Evolutionary conservation across 371 early-diverging fungal genomes (phyloP), one percentile per base, ranked within the genome.

Genomic region (Actinomucor elegans): DNA sequence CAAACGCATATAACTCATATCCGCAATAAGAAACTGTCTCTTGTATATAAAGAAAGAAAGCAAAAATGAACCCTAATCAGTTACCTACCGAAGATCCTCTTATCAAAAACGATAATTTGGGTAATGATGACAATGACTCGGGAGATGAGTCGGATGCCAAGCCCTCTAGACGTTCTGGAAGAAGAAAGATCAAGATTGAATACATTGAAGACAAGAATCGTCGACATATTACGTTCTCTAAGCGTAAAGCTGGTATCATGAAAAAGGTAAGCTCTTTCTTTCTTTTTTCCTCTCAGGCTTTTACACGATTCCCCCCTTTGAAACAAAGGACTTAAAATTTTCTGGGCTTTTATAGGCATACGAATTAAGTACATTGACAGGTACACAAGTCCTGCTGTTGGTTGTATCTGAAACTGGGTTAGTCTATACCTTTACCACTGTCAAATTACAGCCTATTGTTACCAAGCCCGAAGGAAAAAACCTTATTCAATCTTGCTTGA

Each of bases 341-440:
- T 3, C 4, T 26, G 14, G 27, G 23, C 23, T 34, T 38, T 2
- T 41, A 3, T 48, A 93, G 89, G 99, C 99, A 3, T 97, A 92
- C 61, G 99, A 99, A 72, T 83, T 99, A 28, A 90, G 90, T 67
- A 93, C 96, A 3, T 75, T 99, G 64, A 99, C 99, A 20, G 98
- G 98, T 43, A 96, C 98, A 4, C 95, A 99, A 69, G 94, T 99
- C 32, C 80, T 99, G 48, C 77, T 99, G 48, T 69, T 99, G 36
- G 92, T 99, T 2, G 98, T 98, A n/a, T 93, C 96, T n/a, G 99
- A 96, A 71, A 97, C 96, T 29, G 98, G 99, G 20, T 88, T 97
- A 59, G 99, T 99, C 12, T 99, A 98, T 73, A 97, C 99, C 3
- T 99, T 97, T 67, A 97, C 99, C 6, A 98, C 99, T 8, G 92